phyloP scores from a whole-genome alignment of 768 basidiomycete species.

The Scleroderma bovista region DNA sequence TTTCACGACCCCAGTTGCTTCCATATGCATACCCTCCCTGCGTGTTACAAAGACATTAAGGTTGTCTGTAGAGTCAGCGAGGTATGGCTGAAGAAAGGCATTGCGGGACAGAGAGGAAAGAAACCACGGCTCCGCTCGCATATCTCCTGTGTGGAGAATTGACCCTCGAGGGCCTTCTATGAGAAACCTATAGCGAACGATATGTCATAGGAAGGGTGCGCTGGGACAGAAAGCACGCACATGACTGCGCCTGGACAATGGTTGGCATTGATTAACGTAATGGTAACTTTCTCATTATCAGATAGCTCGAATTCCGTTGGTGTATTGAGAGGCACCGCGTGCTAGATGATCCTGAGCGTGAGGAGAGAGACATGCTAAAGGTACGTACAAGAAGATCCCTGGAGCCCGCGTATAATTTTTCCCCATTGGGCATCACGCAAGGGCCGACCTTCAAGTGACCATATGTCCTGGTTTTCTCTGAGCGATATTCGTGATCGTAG shows the following conservation, averaged over 20 bases:
- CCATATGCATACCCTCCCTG: constrained; percentile 15
- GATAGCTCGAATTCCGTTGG: constrained; percentile 60
- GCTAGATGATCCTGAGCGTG: constrained; percentile 32
- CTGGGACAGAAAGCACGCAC: constrained; percentile 36
- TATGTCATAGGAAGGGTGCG: not conserved
- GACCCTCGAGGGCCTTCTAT: constrained; percentile 66
- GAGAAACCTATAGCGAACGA: constrained; percentile 59
- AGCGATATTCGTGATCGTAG: constrained; percentile 35
- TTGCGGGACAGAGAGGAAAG: constrained; percentile 63
- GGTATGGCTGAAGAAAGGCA: constrained; percentile 66
- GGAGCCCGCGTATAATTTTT: constrained; percentile 42
- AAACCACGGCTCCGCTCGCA: constrained; percentile 83
- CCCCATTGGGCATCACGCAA: constrained; percentile 40
- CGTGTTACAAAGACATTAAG: constrained; percentile 22
- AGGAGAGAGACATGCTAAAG: not conserved
- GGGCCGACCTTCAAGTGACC: constrained; percentile 62
- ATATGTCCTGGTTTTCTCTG: constrained; percentile 45
- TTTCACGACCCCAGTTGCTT: constrained; percentile 30
- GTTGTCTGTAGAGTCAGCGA: constrained; percentile 33
- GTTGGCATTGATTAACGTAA: constrained; percentile 87
- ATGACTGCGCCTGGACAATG: constrained; percentile 95
- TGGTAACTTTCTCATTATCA: constrained; percentile 50
- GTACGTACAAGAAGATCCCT: constrained; percentile 63
- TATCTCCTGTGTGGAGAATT: constrained; percentile 89
- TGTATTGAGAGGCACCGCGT: constrained; percentile 51